phyloP scores from a whole-genome alignment of 495 filamentous ascomycete species.

The Gamarada debralockiae region DNA sequence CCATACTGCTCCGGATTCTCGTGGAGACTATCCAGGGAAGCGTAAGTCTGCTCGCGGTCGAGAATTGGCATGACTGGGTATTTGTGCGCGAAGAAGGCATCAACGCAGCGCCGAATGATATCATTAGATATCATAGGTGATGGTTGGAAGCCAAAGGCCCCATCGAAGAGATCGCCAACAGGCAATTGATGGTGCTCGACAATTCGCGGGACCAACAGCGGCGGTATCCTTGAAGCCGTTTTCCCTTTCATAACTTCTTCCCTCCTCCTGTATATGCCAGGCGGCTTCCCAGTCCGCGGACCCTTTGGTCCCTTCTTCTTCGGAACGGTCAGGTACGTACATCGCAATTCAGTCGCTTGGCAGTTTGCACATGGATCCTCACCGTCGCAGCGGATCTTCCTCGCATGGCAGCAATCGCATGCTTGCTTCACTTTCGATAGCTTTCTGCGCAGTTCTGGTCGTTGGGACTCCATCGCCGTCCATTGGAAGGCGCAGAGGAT shows the following conservation, averaged over 20 bases:
- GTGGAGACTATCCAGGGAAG: neutral
- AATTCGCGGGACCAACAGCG: too few relatives aligned
- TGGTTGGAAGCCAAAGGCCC: slow-evolving; percentile 1
- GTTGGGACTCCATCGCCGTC: too few relatives aligned
- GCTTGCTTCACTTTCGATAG: too few relatives aligned
- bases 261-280: neutral
- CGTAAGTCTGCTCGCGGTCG: neutral
- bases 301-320: slow-evolving; percentile 17
- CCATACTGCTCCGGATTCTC: slow-evolving; percentile 7
- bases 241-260: neutral
- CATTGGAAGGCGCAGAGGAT: too few relatives aligned
- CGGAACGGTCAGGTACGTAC: slow-evolving; percentile 10
- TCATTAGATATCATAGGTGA: slow-evolving; percentile 8
- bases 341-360: neutral
- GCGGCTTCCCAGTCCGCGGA: neutral
- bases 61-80: slow-evolving; percentile 19
- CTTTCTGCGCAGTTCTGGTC: too few relatives aligned
- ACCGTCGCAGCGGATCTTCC: slow-evolving; percentile 23
- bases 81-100: slow-evolving; percentile 21
- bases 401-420: slow-evolving; percentile 20
- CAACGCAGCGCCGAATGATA: slow-evolving; percentile 6
- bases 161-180: neutral
- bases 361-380: slow-evolving; percentile 13
- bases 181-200: neutral
- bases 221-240: too few relatives aligned